Base-by-base conservation (phyloP, 169 alveolate species). In the Blepharisma undulans region DNA sequence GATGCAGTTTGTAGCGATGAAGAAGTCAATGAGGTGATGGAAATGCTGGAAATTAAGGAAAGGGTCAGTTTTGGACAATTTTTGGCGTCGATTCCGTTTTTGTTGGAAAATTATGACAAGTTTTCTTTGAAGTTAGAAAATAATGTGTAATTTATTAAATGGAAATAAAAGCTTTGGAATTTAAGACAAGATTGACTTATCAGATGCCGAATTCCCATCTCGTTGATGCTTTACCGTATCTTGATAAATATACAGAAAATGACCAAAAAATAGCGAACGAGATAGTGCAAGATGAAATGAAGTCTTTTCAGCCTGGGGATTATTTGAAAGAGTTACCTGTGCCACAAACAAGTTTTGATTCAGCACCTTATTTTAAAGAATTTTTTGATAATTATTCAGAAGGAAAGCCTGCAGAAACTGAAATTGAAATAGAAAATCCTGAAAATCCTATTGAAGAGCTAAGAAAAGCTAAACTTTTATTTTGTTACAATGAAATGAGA, bases 31-130 rank as follows among this genome's bases (percentile, higher is more conserved):
- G 84, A 76, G 18, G 22, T 76, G 16, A 12, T 76, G 84, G 22
- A 18, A 21, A 21, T 21, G 18, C 27, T 76, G 12, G 18, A 12
- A n/a, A 76, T 76, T 18, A n/a, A 18, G 18, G 12, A 18, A 18
- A 76, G 22, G 84, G 84, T 76, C 12, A 76, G 16, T 76, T 25
- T 76, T 25, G 84, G 84, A 12, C 84, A 76, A n/a, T 76, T 76
- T 25, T 12, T 76, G 84, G 27, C 33, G 12, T 21, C 25, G 84
- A 76, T 76, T 18, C 84, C 84, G 22, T 76, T 76, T 12, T 25
- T 76, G 33, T 76, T 76, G 22, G 84, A 76, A 76, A 76, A 76
- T 25, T 76, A 76, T 76, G 84, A 76, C 25, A 76, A 76, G 18
- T 76, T 76, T n/a, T n/a, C n/a, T n/a, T n/a, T n/a, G n/a, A n/a